Conservation (phyloP, 176 grass and related monocot species). For the Eremochloa ophiuroides region DNA sequence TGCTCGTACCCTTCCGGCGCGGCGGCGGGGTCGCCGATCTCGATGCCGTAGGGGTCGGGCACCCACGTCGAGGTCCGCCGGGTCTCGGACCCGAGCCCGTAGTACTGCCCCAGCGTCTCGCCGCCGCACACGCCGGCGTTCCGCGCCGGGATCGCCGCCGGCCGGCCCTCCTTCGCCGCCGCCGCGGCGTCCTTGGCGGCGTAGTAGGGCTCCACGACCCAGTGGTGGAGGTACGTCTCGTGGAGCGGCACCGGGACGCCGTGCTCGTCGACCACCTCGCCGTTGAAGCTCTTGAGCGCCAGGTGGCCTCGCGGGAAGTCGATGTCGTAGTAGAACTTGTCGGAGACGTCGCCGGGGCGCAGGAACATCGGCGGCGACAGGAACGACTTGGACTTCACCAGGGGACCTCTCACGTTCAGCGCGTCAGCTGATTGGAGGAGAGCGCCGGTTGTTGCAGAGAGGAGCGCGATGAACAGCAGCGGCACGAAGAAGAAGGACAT, state of each 20-base stretch:
- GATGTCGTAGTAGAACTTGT: constrained; percentile 52
- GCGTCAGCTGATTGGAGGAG: constrained; percentile 9
- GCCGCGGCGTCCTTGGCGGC: background rate
- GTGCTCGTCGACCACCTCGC: constrained; percentile 66
- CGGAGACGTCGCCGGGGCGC: constrained; percentile 58
- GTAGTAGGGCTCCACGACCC: constrained; percentile 55
- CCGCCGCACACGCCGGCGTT: constrained; percentile 76
- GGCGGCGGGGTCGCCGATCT: constrained; percentile 35
- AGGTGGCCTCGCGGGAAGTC: constrained; percentile 72
- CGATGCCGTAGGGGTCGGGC: constrained; percentile 87
- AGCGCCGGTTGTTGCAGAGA: background rate
- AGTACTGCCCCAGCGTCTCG: constrained; percentile 51
- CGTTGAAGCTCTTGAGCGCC: constrained; percentile 75
- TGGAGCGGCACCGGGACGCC: constrained; percentile 59
- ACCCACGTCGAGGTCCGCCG: constrained; percentile 79
- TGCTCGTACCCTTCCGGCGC: constrained; percentile 61
- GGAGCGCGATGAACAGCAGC: background rate
- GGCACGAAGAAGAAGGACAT: background rate
- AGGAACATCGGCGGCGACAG: constrained; percentile 57
- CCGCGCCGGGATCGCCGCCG: background rate
- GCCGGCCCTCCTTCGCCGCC: background rate
- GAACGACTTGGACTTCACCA: constrained; percentile 51
- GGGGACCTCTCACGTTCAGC: constrained; percentile 24
- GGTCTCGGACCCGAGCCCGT: constrained; percentile 81
- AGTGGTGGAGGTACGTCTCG: constrained; percentile 94